Base-by-base conservation (phyloP, 1,284 basidiomycete genomes). In the Amylostereum areolatum region DNA sequence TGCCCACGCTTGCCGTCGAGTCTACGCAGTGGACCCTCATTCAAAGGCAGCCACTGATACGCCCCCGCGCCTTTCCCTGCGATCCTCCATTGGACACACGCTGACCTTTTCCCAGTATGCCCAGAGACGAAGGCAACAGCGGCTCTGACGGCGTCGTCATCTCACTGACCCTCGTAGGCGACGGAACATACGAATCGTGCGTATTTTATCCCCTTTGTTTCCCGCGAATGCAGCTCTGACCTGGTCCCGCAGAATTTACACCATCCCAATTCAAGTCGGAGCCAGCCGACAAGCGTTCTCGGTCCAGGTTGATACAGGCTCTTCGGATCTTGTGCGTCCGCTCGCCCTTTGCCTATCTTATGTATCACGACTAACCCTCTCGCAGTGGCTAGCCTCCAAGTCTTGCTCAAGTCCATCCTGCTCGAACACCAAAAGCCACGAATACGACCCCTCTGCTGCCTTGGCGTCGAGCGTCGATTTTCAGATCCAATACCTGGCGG, bases 271-370 rank as follows among this genome's bases (percentile, higher is more conserved):
- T 5, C 64, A 58, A 27, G 64, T 86, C 18, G 84, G 85, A 12
- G 56, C 57, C 25, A 59, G 59, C 5, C 62, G 60, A 25, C 79
- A 82, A 52, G 71, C 72, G 25, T 63, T 83, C 32, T 77, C 72
- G 3, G 64, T 89, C 2, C 83, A 87, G 57, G 74, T 89, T 32
- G 86, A 89, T 57, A 85, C 83, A 0, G 86, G 87, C 33, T 89
- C 85, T 1, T 84, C 84, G 0, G 86, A 89, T 64, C 70, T 89
- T 28, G 85, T 85, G 50, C 55, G 81, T 67, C 18, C 33, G 12
- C 27, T 37, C 12, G 27, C 12, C 30, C 30, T 27, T 43, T 28
- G 18, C 4, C 46, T 10, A 35, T 2, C 30, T 27, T 30, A 1
- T 31, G 43, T 48, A 3, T 10, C 28, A 39, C 24, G 34, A 4